A percentile compares a stretch with the other conserved stretches of the same genome.
Evolutionary conservation across 192 early-diverging fungal genomes (phyloP).

Genomic region (Podila horticola): DNA sequence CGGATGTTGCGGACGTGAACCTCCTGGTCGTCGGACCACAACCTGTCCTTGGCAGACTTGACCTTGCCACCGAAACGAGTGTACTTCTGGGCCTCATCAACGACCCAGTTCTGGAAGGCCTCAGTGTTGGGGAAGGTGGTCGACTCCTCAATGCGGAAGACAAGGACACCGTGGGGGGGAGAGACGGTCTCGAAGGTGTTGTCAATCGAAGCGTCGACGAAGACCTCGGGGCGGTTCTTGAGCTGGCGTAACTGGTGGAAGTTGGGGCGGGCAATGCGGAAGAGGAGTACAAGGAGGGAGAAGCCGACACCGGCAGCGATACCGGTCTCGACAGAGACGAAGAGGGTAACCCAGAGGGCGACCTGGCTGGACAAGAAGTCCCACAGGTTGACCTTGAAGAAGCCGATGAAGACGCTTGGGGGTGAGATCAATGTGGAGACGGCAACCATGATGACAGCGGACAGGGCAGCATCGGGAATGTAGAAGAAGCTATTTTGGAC

Average conservation of each 20-base stretch:
- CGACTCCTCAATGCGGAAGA: slow-evolving; percentile 74
- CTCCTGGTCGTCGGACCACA: slow-evolving; percentile 69
- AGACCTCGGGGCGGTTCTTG: slow-evolving; percentile 27
- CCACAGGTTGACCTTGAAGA: slow-evolving; percentile 66
- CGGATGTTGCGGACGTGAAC: slow-evolving; percentile 31
- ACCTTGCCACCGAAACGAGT: slow-evolving; percentile 58
- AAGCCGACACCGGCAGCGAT: slow-evolving; percentile 83
- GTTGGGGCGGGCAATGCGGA: slow-evolving; percentile 80
- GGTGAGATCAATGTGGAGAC: slow-evolving; percentile 81
- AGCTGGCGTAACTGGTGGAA: slow-evolving; percentile 61
- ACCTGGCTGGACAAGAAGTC: slow-evolving; percentile 42
- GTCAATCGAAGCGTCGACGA: slow-evolving; percentile 13
- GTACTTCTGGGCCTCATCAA: slow-evolving; percentile 57
- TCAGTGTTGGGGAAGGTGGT: slow-evolving; percentile 77
- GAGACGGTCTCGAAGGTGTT: slow-evolving; percentile 41
- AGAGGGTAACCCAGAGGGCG: slow-evolving; percentile 46
- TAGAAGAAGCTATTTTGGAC: slow-evolving; percentile 70
- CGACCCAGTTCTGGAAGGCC: slow-evolving; percentile 57
- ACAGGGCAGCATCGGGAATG: slow-evolving; percentile 82
- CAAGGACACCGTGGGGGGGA: slow-evolving; percentile 71
- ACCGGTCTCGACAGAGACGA: slow-evolving; percentile 78
- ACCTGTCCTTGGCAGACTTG: slow-evolving; percentile 56
- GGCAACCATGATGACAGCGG: slow-evolving; percentile 89
- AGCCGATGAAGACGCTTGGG: slow-evolving; percentile 68
- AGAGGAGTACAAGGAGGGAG: slow-evolving; percentile 79